Evolutionary conservation across 352 stramenopile species (phyloP).

Genomic region (Phytopythium litorale): DNA sequence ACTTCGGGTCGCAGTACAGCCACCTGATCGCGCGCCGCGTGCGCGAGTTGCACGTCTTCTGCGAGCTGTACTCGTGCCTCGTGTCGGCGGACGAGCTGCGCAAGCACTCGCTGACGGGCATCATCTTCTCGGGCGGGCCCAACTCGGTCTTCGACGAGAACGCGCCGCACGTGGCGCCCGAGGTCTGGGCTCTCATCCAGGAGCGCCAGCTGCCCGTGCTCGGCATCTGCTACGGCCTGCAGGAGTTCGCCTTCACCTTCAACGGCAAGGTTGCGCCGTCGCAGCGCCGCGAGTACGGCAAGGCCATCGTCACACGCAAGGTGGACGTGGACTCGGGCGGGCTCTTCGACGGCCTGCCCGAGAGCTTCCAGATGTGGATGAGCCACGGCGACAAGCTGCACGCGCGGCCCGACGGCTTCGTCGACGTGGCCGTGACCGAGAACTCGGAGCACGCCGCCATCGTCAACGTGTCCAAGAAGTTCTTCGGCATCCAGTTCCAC

Average conservation of each 20-base stretch:
- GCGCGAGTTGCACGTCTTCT: constrained; percentile 98
- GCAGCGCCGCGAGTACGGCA: constrained; percentile 97
- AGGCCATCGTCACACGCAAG: constrained; percentile 89
- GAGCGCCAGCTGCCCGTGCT: constrained; percentile 95
- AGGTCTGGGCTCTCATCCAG: constrained; percentile 97
- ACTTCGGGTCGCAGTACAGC: constrained; percentile 99
- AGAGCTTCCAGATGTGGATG: constrained; percentile 99
- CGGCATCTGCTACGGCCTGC: constrained; percentile 97
- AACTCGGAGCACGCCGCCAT: constrained; percentile 95
- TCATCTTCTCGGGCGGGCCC: constrained; percentile 98
- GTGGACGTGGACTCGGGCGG: constrained; percentile 44
- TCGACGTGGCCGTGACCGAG: constrained; percentile 82
- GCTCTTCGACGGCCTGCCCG: constrained; percentile 90
- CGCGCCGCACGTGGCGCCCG: constrained; percentile 92
- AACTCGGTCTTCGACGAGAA: constrained; percentile 96
- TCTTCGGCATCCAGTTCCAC: constrained; percentile 98
- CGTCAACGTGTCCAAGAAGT: constrained; percentile 91
- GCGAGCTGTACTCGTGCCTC: constrained; percentile 98
- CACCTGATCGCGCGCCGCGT: constrained; percentile 99
- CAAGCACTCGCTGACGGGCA: constrained; percentile 93
- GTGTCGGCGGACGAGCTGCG: constrained; percentile 91
- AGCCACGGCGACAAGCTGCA: constrained; percentile 99
- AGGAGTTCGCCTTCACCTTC: constrained; percentile 95
- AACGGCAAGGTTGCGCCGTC: constrained; percentile 93
- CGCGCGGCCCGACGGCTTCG: constrained; percentile 90